Evolutionary conservation across 2,329 filamentous ascomycete species (phyloP), one percentile per base, ranked within the genome.

Genomic region (Fusarium mangiferae): DNA sequence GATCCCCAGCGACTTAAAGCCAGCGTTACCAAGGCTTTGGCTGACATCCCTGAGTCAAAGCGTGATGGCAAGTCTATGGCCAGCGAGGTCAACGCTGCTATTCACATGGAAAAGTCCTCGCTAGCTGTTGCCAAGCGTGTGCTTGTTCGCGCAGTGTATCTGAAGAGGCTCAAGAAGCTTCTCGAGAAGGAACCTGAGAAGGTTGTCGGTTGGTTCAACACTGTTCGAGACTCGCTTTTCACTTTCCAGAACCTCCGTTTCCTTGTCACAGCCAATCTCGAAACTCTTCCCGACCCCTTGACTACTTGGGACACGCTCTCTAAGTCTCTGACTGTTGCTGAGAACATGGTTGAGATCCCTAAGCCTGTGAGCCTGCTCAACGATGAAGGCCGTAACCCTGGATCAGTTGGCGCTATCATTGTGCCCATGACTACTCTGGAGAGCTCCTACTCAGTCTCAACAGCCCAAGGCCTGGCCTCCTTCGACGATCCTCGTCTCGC

Each of bases 381-480:
- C 72, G 86, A 90, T 0, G 90, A 94, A 62, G 96, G 95, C 22
- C 88, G 88, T 60, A 90, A 89, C 12, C 93, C 95, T 1, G 96
- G 96, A 20, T 89, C 90, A 10, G 87, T 93, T 41, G 90, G 90
- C 38, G 90, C 92, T 38, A 92, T 94, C 75, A 89, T 99, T 61
- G 90, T 98, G 28, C 95, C 96, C 22, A 96, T 99, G 91, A 90
- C 94, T 1, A 93, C 95, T 2, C 92, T 98, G 58, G 96, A 99
- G 84, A 97, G 94, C 48, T 98, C 95, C 4, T 98, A 94, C 83
- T 92, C 92, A 30, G 90, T 95, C 68, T 91, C 94, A 77, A 93
- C 93, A 17, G 88, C 92, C 5, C 89, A 89, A 46, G 96, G 96
- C 11, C 89, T 96, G 22, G 88, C 90, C 30, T 94, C 92, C 0